phyloP scores from a whole-genome alignment of 1,284 basidiomycete genomes.

The Athelia psychrophila region DNA sequence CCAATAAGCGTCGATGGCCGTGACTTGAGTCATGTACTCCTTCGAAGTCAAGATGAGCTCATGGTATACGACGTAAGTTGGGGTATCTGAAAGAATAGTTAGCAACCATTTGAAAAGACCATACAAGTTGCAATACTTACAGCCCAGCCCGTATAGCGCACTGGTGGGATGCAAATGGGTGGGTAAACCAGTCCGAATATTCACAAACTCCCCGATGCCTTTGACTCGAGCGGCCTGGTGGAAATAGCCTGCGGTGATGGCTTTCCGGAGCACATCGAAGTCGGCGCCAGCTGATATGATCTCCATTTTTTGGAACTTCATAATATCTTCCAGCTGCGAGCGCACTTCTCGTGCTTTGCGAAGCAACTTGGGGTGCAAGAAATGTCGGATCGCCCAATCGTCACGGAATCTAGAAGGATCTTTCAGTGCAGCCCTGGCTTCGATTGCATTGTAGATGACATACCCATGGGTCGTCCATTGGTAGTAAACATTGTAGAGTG shows the following conservation, averaged over 20 bases:
- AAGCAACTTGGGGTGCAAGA: slow-evolving; percentile 94
- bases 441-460: slow-evolving; percentile 22
- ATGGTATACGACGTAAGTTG: slow-evolving; percentile 96
- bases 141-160: slow-evolving; percentile 94
- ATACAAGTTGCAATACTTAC: slow-evolving; percentile 43
- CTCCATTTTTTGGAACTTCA: slow-evolving; percentile 97
- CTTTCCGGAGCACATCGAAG: slow-evolving; percentile 94
- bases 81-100: slow-evolving; percentile 67
- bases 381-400: slow-evolving; percentile 93
- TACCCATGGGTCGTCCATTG: slow-evolving; percentile 97
- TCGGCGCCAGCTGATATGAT: slow-evolving; percentile 90
- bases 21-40: slow-evolving; percentile 97
- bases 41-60: slow-evolving; percentile 93
- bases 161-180: slow-evolving; percentile 96
- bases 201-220: slow-evolving; percentile 98
- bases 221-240: slow-evolving; percentile 98
- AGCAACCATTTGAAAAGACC: slow-evolving; percentile 7
- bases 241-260: slow-evolving; percentile 98
- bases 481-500: slow-evolving; percentile 93
- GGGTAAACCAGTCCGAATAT: slow-evolving; percentile 92
- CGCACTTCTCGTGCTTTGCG: slow-evolving; percentile 97
- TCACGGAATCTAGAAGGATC: slow-evolving; percentile 69
- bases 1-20: slow-evolving; percentile 94
- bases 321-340: slow-evolving; percentile 95
- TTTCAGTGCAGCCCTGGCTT: slow-evolving; percentile 7